A percentile compares a stretch with the other conserved stretches of the same genome.
Conservation (phyloP, 495 filamentous ascomycete genomes). For the Usnea hakonensis region DNA sequence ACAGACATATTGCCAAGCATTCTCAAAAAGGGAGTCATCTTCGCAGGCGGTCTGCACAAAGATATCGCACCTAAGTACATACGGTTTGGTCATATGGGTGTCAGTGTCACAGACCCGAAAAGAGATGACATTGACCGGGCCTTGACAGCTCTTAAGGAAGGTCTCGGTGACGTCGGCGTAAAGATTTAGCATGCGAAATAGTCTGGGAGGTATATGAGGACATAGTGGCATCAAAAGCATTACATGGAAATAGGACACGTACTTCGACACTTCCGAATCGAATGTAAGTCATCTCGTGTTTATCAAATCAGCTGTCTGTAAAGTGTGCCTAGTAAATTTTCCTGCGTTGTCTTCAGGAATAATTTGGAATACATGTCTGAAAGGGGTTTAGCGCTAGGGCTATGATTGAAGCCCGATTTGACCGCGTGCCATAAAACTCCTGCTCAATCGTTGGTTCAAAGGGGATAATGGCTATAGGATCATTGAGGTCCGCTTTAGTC, state of each 20-base stretch:
- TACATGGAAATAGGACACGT: not conserved
- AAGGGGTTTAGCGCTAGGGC: not conserved
- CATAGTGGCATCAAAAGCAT: not conserved
- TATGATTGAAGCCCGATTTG: not conserved
- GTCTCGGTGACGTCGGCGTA: constrained; percentile 54
- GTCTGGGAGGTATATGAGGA: not conserved
- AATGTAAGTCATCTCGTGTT: not conserved
- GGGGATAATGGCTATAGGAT: too few relatives aligned
- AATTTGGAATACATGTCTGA: too few relatives aligned
- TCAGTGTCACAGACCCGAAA: constrained; percentile 58
- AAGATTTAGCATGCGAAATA: not conserved
- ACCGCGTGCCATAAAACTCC: not conserved
- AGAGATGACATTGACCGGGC: constrained; percentile 72
- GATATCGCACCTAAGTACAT: constrained; percentile 66
- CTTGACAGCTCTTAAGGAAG: constrained; percentile 64
- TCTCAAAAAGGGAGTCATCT: constrained; percentile 83
- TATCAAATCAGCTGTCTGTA: not conserved
- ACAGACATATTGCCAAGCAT: constrained; percentile 79
- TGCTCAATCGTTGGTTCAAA: too few relatives aligned
- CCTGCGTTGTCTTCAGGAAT: not conserved
- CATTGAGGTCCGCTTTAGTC: too few relatives aligned
- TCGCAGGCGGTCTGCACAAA: constrained; percentile 93
- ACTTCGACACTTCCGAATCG: not conserved
- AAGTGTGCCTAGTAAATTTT: not conserved
- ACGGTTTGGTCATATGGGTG: constrained; percentile 90